Evolutionary conservation across 176 grass and related monocot genomes (phyloP).

Genomic region (Musa troglodytarum): DNA sequence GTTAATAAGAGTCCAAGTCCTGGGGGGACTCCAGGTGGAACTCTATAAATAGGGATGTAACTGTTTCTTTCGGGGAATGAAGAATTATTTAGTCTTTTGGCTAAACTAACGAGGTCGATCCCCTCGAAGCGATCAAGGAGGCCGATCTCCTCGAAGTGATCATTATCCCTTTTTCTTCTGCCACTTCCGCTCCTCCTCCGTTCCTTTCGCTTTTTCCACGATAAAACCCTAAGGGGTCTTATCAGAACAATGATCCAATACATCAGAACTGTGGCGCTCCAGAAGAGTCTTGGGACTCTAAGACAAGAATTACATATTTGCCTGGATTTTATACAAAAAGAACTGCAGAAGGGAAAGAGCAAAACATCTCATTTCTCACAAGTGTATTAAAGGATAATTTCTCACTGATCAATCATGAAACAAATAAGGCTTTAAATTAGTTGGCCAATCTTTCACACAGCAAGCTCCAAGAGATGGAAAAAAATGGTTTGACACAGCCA

Average conservation of each 20-base stretch:
- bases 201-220: too few species aligned
- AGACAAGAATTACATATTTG: slow-evolving; percentile 59
- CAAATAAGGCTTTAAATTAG: slow-evolving; percentile 88
- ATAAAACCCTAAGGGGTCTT: too few species aligned
- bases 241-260: slow-evolving; percentile 34
- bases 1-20: too few species aligned
- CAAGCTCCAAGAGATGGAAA: slow-evolving; percentile 75
- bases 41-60: too few species aligned
- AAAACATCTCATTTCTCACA: slow-evolving; percentile 67
- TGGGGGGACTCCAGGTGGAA: too few species aligned
- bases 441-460: slow-evolving; percentile 57
- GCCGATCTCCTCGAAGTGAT: too few species aligned
- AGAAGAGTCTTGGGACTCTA: slow-evolving; percentile 56
- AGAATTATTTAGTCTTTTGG: too few species aligned
- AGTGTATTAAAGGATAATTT: slow-evolving; percentile 72
- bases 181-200: too few species aligned
- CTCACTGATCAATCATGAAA: slow-evolving; percentile 50
- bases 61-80: too few species aligned
- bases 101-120: too few species aligned
- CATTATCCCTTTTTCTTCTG: too few species aligned
- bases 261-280: slow-evolving; percentile 49
- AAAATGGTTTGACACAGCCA: slow-evolving; percentile 63
- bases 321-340: slow-evolving; percentile 86
- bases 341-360: slow-evolving; percentile 44
- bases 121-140: too few species aligned